These are phyloP conservation scores for Solanum virginianum DNA, from an alignment of 257 asterid species.

Conservation along the genomic window DNA sequence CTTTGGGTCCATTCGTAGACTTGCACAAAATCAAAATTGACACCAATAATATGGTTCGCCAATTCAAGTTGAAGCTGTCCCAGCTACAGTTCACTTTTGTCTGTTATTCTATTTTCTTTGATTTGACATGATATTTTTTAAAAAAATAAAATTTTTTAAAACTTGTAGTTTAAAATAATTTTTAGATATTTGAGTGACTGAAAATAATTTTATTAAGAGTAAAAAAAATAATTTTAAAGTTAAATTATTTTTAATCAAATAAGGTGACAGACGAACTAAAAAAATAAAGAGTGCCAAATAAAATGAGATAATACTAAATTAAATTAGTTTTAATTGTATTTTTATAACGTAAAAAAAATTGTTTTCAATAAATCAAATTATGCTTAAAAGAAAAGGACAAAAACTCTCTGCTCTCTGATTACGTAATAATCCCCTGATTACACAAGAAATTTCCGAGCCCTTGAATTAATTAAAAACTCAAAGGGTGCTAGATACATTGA, in stretches of 20 bases:
- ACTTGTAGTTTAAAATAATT: not conserved
- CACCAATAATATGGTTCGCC: not conserved
- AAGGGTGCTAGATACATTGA: not conserved
- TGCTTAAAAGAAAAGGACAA: not conserved
- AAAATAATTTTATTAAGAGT: too few species aligned
- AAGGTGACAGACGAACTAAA: too few species aligned
- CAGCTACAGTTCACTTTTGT: not conserved
- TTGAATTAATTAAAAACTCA: not conserved
- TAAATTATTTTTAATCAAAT: too few species aligned
- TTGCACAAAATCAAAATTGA: not conserved
- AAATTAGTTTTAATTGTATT: not conserved
- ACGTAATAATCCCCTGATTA: not conserved
- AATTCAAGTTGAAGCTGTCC: not conserved
- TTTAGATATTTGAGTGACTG: too few species aligned
- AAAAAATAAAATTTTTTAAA: not conserved
- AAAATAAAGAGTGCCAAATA: too few species aligned
- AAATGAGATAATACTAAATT: not conserved
- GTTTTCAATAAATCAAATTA: not conserved
- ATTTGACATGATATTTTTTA: not conserved
- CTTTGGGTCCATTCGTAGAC: not conserved
- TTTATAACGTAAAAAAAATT: too few species aligned
- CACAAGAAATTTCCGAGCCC: not conserved
- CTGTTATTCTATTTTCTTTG: too few species aligned
- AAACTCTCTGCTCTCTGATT: not conserved
- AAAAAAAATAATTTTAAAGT: too few species aligned